Conservation (phyloP, 148 eudicot species). For the Camellia sinensis region DNA sequence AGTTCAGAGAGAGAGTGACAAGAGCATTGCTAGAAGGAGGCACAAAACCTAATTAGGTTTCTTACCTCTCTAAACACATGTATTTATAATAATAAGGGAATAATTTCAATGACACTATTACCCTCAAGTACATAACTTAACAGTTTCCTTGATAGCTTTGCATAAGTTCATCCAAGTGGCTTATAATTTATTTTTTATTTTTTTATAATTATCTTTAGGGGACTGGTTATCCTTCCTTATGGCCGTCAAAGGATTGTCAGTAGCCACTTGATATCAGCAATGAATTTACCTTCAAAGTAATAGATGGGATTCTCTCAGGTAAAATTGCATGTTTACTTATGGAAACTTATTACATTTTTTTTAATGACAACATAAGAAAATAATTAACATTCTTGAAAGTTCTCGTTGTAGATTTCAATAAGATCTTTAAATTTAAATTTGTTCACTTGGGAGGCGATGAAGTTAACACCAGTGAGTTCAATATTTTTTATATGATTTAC, state of each 20-base stretch:
- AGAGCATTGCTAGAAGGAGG: no score
- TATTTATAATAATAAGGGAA: no score
- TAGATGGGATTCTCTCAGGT: slow-evolving; percentile 93
- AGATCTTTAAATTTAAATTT: slow-evolving; percentile 73
- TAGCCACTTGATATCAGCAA: slow-evolving; percentile 97
- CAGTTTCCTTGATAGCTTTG: background rate
- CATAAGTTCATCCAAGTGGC: background rate
- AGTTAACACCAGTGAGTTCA: slow-evolving; percentile 73
- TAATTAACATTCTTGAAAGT: slow-evolving; percentile 1
- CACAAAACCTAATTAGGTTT: no score
- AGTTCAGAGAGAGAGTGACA: no score
- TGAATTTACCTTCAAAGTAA: slow-evolving; percentile 79
- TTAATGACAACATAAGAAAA: background rate
- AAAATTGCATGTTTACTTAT: background rate
- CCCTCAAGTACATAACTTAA: no score
- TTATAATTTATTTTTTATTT: background rate
- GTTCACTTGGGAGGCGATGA: slow-evolving; percentile 98
- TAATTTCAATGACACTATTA: no score
- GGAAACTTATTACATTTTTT: background rate
- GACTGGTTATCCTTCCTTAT: slow-evolving; percentile 63
- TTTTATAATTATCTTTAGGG: slow-evolving; percentile 55
- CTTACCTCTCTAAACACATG: no score
- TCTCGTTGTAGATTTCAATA: slow-evolving; percentile 79
- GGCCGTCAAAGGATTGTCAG: slow-evolving; percentile 75
- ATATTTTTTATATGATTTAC: background rate